phyloP scores from a whole-genome alignment of 2,329 filamentous ascomycete genomes.

The Aspergillus sojae region DNA sequence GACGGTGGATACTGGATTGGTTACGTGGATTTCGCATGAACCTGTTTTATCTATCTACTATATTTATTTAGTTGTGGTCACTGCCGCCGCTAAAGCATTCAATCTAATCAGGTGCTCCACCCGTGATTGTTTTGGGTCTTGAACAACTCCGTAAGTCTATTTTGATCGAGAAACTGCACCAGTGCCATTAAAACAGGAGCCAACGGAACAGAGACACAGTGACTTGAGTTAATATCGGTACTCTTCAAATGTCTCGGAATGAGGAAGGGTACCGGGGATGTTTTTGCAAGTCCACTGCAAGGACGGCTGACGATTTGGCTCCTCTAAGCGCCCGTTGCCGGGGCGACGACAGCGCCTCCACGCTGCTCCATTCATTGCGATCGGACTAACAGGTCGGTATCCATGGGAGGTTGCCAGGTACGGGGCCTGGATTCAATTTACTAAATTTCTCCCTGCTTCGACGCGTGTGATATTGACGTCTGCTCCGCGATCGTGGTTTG shows the following conservation, averaged over 20 bases:
- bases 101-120: constrained; percentile 3
- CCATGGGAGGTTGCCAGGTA: neutral
- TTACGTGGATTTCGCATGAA: neutral
- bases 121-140: neutral
- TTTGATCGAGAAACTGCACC: neutral
- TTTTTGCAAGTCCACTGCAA: neutral
- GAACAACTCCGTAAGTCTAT: neutral
- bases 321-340: neutral
- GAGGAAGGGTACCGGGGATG: neutral
- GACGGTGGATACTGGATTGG: neutral
- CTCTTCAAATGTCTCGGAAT: neutral
- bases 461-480: neutral
- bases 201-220: no score
- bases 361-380: constrained; percentile 6
- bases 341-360: constrained; percentile 1
- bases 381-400: constrained; percentile 2
- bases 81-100: neutral
- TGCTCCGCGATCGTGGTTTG: neutral
- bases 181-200: neutral
- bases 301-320: neutral
- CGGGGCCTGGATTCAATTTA: constrained; percentile 1
- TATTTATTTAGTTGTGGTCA: neutral
- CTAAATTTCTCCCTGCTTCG: neutral
- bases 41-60: neutral
- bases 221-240: neutral